phyloP scores from a whole-genome alignment of 2,329 filamentous ascomycete species.

The Endoconidiophora laricicola region DNA sequence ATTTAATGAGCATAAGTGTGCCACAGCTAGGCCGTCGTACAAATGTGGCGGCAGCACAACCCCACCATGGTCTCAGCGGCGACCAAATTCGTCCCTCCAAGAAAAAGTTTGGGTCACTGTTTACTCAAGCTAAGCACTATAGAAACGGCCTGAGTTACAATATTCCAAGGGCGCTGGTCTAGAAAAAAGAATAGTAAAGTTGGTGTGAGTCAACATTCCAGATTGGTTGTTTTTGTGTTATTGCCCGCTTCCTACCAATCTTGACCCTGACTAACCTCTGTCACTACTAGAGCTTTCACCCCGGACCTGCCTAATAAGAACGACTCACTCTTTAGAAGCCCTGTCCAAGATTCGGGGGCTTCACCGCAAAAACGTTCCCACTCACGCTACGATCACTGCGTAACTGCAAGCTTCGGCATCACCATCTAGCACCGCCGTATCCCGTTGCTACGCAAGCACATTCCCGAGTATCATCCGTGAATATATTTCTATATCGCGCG shows the following conservation, averaged over 20 bases:
- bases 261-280: neutral
- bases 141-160: too few species aligned
- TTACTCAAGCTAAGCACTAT: too few species aligned
- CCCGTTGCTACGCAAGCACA: slow-evolving; percentile 3
- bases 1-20: neutral
- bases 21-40: neutral
- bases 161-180: neutral
- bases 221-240: neutral
- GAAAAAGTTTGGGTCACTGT: neutral
- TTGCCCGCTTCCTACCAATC: neutral
- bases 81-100: neutral
- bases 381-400: slow-evolving; percentile 11
- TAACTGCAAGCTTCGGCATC: slow-evolving; percentile 8
- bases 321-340: slow-evolving; percentile 4
- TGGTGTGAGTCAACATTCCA: slow-evolving; percentile 3
- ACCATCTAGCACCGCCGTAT: neutral
- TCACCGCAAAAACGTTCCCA: slow-evolving; percentile 12
- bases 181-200: neutral
- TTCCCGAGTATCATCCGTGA: neutral
- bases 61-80: too few species aligned
- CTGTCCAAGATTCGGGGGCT: slow-evolving; percentile 8
- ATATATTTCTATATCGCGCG: neutral
- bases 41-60: neutral
- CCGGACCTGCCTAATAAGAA: neutral
- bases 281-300: too few species aligned